A percentile compares a stretch with the other conserved stretches of the same genome.
Evolutionary conservation across 257 asterid genomes (phyloP).

Genomic region (Solanum lycopersicoides): DNA sequence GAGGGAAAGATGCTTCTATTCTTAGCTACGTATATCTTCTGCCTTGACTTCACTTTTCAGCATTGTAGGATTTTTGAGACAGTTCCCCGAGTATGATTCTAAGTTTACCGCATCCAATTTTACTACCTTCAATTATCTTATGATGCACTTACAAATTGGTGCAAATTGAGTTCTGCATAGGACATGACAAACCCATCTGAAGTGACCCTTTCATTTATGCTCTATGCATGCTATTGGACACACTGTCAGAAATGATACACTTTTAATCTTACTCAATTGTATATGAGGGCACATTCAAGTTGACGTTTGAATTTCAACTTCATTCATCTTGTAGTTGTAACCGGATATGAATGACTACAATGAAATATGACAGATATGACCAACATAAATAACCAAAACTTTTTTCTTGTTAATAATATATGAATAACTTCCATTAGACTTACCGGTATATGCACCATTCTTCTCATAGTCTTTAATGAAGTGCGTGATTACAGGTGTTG

Average conservation of each 20-base stretch:
- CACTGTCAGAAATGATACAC: background rate
- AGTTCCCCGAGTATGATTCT: background rate
- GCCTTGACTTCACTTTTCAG: background rate
- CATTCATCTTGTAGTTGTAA: background rate
- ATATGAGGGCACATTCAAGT: background rate
- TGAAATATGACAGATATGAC: background rate
- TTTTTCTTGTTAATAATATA: background rate
- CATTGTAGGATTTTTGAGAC: background rate
- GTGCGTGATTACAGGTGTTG: slow-evolving; percentile 95
- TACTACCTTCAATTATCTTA: background rate
- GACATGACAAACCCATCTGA: background rate
- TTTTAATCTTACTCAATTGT: background rate
- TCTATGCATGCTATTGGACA: background rate
- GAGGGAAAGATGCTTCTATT: background rate
- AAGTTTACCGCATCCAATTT: background rate
- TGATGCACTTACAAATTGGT: background rate
- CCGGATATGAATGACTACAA: background rate
- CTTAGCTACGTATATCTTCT: background rate
- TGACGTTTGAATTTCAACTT: background rate
- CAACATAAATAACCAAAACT: background rate
- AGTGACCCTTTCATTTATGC: background rate
- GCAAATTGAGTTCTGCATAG: background rate
- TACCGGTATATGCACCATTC: slow-evolving; percentile 84
- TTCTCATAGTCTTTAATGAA: slow-evolving; percentile 83
- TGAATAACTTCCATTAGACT: background rate